Percentiles rank a stretch among this genome's conserved stretches.
phyloP scores from a whole-genome alignment of 1,284 basidiomycete genomes.

The Ceratobasidium theobromae region DNA sequence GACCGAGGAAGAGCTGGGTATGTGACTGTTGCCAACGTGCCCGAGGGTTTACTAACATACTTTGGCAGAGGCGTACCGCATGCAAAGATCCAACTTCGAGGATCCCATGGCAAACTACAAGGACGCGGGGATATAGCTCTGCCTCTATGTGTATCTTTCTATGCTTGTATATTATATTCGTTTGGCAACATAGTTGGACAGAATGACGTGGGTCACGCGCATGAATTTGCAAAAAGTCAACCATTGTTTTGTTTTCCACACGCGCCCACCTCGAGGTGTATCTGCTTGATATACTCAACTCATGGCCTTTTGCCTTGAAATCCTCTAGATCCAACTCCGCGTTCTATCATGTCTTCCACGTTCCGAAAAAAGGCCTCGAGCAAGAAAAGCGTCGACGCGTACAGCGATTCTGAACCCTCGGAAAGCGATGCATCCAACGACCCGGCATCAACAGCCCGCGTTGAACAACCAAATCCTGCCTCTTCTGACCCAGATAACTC shows the following conservation, averaged over 20 bases:
- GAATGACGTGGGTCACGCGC: slow-evolving; percentile 10
- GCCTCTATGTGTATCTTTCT: slow-evolving; percentile 10
- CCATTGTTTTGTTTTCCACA: slow-evolving; percentile 19
- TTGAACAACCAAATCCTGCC: slow-evolving; percentile 1
- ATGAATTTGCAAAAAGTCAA: slow-evolving; percentile 23
- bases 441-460: neutral
- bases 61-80: slow-evolving; percentile 76
- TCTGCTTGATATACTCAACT: slow-evolving; percentile 12
- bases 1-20: slow-evolving; percentile 89
- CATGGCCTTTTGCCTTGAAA: slow-evolving; percentile 15
- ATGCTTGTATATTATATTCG: slow-evolving; percentile 13
- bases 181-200: neutral
- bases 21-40: slow-evolving; percentile 42
- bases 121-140: slow-evolving; percentile 47
- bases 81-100: slow-evolving; percentile 59
- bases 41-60: slow-evolving; percentile 7
- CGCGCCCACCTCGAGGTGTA: slow-evolving; percentile 13
- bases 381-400: slow-evolving; percentile 28
- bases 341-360: slow-evolving; percentile 26
- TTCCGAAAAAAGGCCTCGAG: slow-evolving; percentile 32
- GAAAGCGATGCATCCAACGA: slow-evolving; percentile 19
- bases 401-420: slow-evolving; percentile 17
- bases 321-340: slow-evolving; percentile 13
- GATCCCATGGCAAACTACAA: slow-evolving; percentile 90
- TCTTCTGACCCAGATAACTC: neutral